These are phyloP conservation scores for Phytophthora fragariaefolia DNA, from an alignment of 352 stramenopile species.

Conservation along the genomic window DNA sequence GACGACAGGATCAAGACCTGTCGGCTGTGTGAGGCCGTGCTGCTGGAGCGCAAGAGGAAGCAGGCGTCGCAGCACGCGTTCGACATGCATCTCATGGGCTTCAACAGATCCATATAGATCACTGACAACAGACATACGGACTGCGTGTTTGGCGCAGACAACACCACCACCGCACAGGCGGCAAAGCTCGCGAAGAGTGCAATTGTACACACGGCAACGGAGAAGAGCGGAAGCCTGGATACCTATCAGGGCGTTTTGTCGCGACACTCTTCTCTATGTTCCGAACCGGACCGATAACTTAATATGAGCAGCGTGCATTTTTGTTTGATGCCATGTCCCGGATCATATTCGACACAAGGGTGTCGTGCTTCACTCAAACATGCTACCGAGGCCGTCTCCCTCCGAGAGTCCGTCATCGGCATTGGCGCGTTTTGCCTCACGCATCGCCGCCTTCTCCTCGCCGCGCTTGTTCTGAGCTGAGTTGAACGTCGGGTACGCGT, in stretches of 20 bases:
- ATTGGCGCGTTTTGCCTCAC: constrained; percentile 54
- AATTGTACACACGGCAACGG: constrained; percentile 32
- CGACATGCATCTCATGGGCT: constrained; percentile 65
- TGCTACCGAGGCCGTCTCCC: constrained; percentile 48
- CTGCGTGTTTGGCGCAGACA: constrained; percentile 34
- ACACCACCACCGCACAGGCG: constrained; percentile 27
- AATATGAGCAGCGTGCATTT: constrained; percentile 41
- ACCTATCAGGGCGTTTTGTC: constrained; percentile 23
- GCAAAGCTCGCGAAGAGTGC: constrained; percentile 27
- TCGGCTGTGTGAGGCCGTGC: constrained; percentile 62
- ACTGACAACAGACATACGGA: constrained; percentile 18
- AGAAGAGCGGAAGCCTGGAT: constrained; percentile 25
- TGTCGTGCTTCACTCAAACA: constrained; percentile 48
- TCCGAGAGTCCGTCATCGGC: constrained; percentile 49
- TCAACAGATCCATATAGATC: constrained; percentile 39
- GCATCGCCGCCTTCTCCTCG: constrained; percentile 49
- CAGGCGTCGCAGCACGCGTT: constrained; percentile 55
- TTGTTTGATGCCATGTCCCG: constrained; percentile 10
- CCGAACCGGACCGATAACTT: constrained; percentile 39
- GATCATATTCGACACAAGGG: constrained; percentile 6
- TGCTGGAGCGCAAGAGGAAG: constrained; percentile 67
- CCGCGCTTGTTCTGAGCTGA: constrained; percentile 36
- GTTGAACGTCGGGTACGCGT: constrained; percentile 62
- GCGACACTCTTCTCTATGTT: constrained; percentile 30
- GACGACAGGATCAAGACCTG: constrained; percentile 64